Conservation (phyloP, 176 grass and related monocot species). For the Tuctoria greenei region DNA sequence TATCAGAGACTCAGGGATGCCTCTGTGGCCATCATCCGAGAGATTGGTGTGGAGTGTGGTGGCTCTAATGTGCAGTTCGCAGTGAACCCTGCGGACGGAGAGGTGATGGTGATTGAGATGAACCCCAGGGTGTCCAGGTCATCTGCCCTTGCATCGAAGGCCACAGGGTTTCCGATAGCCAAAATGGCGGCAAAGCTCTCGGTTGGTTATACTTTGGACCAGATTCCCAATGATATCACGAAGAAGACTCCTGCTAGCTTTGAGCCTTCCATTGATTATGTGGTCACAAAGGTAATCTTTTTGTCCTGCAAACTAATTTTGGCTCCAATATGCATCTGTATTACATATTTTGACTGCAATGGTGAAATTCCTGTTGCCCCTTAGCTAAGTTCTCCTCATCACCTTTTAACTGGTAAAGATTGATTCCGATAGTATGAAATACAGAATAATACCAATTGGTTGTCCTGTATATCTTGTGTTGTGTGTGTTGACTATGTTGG, state of each 20-base stretch:
- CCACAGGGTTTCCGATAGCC: conserved; percentile 89
- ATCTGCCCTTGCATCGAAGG: conserved; percentile 84
- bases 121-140: conserved; percentile 97
- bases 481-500: conserved; percentile 12
- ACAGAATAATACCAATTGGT: background rate
- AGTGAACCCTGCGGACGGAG: conserved; percentile 79
- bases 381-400: background rate
- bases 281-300: conserved; percentile 80
- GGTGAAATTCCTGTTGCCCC: background rate
- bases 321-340: background rate
- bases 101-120: conserved; percentile 99
- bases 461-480: background rate
- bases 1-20: conserved; percentile 91
- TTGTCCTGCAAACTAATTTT: background rate
- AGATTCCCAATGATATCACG: conserved; percentile 98
- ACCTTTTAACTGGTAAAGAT: background rate
- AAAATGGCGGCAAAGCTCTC: conserved; percentile 98
- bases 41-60: conserved; percentile 97
- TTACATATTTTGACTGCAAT: background rate
- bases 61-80: conserved; percentile 98
- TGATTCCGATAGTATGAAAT: background rate
- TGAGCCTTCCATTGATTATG: conserved; percentile 97
- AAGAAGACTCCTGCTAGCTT: conserved; percentile 99
- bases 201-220: conserved; percentile 89
- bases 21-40: conserved; percentile 81